Conservation (phyloP, 164 flowering plant genomes). For the Tetracentron sinense region DNA sequence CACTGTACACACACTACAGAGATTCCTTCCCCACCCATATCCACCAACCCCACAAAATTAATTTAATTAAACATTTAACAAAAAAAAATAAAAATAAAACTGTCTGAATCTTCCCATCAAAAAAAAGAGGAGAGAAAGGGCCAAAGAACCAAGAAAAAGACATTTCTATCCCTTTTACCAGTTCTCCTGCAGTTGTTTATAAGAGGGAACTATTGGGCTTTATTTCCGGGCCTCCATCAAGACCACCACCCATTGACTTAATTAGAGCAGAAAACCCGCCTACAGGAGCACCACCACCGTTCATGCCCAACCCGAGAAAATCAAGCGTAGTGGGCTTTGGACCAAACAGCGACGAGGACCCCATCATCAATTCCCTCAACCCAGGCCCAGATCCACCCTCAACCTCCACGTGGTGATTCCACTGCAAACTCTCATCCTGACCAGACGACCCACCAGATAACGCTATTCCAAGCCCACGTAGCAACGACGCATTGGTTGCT, state of each 20-base stretch:
- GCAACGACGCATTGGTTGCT: conserved; percentile 47
- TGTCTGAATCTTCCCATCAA: too few species aligned
- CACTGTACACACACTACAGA: too few species aligned
- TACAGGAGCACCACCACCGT: conserved; percentile 45
- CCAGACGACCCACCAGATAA: conserved; percentile 44
- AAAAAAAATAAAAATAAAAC: too few species aligned
- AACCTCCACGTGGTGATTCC: conserved; percentile 29
- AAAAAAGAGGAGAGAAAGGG: too few species aligned
- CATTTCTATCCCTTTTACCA: too few species aligned
- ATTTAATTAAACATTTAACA: too few species aligned
- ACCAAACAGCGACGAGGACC: conserved; percentile 50
- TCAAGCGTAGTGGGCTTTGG: too few species aligned
- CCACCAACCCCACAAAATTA: too few species aligned
- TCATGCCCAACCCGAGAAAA: conserved; percentile 78
- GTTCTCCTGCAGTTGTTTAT: too few species aligned
- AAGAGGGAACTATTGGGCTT: not conserved
- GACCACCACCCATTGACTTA: conserved; percentile 15
- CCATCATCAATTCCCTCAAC: conserved; percentile 62
- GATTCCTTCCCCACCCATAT: too few species aligned
- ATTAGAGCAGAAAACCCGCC: conserved; percentile 52
- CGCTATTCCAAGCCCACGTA: conserved; percentile 60
- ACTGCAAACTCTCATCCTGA: conserved; percentile 35
- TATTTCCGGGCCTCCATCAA: not conserved
- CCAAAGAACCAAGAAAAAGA: too few species aligned
- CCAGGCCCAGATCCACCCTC: conserved; percentile 63